These are phyloP conservation scores for Aspergillus jensenii DNA, from an alignment of 2,329 filamentous ascomycete species.

Conservation along the genomic window DNA sequence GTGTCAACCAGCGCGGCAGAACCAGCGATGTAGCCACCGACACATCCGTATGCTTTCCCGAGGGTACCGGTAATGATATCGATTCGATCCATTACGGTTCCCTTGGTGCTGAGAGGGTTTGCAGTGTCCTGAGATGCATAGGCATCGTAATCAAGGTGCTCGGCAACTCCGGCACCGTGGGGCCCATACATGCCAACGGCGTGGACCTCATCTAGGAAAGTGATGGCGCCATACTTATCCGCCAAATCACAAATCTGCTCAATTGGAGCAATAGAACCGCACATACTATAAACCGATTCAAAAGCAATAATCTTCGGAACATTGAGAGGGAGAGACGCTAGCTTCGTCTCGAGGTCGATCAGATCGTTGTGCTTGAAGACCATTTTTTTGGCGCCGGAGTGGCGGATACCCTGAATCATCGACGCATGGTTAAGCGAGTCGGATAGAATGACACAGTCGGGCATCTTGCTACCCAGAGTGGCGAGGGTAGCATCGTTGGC, in stretches of 20 bases:
- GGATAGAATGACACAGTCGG: slow-evolving; percentile 95
- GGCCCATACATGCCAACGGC: slow-evolving; percentile 99
- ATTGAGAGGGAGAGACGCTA: slow-evolving; percentile 79
- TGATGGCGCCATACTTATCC: slow-evolving; percentile 96
- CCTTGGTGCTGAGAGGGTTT: slow-evolving; percentile 48
- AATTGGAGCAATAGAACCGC: slow-evolving; percentile 93
- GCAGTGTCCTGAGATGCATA: slow-evolving; percentile 70
- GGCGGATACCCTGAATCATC: slow-evolving; percentile 98
- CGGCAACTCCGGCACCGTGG: slow-evolving; percentile 89
- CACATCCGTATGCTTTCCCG: slow-evolving; percentile 96
- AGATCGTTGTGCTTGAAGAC: slow-evolving; percentile 99
- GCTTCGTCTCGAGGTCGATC: slow-evolving; percentile 86
- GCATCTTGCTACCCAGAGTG: slow-evolving; percentile 93
- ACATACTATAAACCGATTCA: slow-evolving; percentile 99
- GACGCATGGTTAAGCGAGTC: slow-evolving; percentile 97
- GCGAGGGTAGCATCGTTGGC: slow-evolving; percentile 96
- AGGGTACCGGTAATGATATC: slow-evolving; percentile 98
- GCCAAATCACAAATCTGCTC: slow-evolving; percentile 93
- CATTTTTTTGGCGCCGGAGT: slow-evolving; percentile 94
- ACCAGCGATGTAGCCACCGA: slow-evolving; percentile 95
- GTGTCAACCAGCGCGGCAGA: slow-evolving; percentile 84
- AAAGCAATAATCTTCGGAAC: slow-evolving; percentile 98
- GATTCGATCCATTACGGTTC: slow-evolving; percentile 90
- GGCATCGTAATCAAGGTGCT: slow-evolving; percentile 92
- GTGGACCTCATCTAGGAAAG: slow-evolving; percentile 97